phyloP scores from a whole-genome alignment of 345 rosid species.

The Orychophragmus violaceus region DNA sequence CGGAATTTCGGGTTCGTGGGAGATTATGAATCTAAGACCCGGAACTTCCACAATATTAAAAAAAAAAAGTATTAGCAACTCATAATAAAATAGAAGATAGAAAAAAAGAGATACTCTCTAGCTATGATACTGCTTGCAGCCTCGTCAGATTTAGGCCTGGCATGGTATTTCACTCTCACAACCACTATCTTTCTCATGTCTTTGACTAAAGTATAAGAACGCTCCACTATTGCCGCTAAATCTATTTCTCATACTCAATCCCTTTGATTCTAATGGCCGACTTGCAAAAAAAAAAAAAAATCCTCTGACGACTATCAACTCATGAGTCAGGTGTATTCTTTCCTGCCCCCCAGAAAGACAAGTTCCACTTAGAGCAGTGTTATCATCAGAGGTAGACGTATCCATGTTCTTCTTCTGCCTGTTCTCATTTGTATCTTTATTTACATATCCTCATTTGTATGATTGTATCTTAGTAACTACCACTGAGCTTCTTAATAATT shows the following conservation, averaged over 20 bases:
- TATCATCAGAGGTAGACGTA: not conserved
- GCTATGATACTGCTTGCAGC: not conserved
- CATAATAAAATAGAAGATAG: not conserved
- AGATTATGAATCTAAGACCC: too few relatives aligned
- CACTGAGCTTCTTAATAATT: not conserved
- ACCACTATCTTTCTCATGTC: not conserved
- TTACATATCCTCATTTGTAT: not conserved
- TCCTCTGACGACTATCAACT: not conserved
- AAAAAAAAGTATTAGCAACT: not conserved
- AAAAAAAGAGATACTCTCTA: not conserved
- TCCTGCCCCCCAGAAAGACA: not conserved
- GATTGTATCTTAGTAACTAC: not conserved
- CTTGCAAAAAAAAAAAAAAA: not conserved
- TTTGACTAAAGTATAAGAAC: not conserved
- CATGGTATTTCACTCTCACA: not conserved
- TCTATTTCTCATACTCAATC: not conserved
- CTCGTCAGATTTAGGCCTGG: not conserved
- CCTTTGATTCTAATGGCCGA: not conserved
- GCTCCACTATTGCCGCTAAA: not conserved
- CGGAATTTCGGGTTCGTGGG: too few relatives aligned
- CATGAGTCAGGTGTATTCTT: not conserved
- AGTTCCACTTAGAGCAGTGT: not conserved
- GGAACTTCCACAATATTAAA: too few relatives aligned
- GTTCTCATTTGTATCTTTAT: not conserved
- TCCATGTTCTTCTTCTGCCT: not conserved